Evolutionary conservation across 352 stramenopile species (phyloP).

Genomic region (Pythium aphanidermatum): DNA sequence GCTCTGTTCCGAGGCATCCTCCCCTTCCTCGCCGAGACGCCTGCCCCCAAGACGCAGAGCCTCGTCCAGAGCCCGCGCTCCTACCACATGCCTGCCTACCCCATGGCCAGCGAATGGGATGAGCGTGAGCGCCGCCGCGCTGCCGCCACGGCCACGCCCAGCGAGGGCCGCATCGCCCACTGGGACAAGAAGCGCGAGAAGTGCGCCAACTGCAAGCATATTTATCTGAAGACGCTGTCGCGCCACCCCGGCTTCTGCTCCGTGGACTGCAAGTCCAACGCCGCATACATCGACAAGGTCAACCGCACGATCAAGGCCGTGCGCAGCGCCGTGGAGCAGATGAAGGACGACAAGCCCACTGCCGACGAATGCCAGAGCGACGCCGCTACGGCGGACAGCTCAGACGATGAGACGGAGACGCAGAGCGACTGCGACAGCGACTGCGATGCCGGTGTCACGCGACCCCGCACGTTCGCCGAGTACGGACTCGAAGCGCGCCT

Average conservation of each 20-base stretch:
- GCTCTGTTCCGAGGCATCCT: conserved; percentile 17
- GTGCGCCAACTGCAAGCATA: conserved; percentile 78
- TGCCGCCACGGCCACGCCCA: not conserved
- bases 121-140: conserved; percentile 14
- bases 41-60: not conserved
- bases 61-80: conserved; percentile 23
- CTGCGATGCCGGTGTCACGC: not conserved
- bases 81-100: conserved; percentile 23
- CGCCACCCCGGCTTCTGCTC: conserved; percentile 73
- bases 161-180: conserved; percentile 42
- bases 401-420: conserved; percentile 16
- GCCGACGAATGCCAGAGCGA: no score
- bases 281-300: conserved; percentile 73
- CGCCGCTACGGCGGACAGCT: not conserved
- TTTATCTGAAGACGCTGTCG: conserved; percentile 85
- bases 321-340: conserved; percentile 55
- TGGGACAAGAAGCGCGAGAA: conserved; percentile 86
- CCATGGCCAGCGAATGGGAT: conserved; percentile 22
- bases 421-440: conserved; percentile 7
- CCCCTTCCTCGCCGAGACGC: not conserved
- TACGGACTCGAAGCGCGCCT: conserved; percentile 67
- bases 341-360: no score
- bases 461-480: conserved; percentile 61
- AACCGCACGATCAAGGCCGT: conserved; percentile 78
- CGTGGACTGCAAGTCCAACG: conserved; percentile 87